Evolutionary conservation across 2,329 filamentous ascomycete genomes (phyloP).

Genomic region (Penicillium sp.): DNA sequence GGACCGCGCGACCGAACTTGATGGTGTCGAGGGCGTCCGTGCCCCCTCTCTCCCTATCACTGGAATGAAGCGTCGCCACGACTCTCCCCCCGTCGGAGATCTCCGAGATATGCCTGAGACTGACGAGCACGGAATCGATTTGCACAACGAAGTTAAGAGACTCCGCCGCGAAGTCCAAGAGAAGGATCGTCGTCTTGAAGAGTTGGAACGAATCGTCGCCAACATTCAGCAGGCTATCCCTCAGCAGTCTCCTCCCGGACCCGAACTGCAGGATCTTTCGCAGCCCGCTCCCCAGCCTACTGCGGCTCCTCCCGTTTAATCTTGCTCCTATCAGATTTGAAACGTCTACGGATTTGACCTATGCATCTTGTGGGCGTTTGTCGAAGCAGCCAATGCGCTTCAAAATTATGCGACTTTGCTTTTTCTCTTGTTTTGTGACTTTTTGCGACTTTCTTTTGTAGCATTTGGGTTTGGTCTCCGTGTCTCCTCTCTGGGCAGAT

Average conservation of each 20-base stretch:
- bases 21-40: constrained; percentile 28
- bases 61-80: constrained; percentile 38
- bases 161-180: constrained; percentile 65
- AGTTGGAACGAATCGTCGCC: constrained; percentile 42
- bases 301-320: constrained; percentile 20
- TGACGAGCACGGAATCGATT: constrained; percentile 43
- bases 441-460: constrained; percentile 1
- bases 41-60: constrained; percentile 31
- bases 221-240: constrained; percentile 40
- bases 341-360: constrained; percentile 16
- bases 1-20: constrained; percentile 33
- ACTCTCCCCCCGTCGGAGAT: constrained; percentile 28
- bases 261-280: constrained; percentile 17
- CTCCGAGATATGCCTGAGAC: constrained; percentile 33
- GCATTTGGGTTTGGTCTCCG: constrained; percentile 19
- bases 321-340: constrained; percentile 1
- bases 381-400: constrained; percentile 23
- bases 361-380: constrained; percentile 39
- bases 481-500: constrained; percentile 3
- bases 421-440: not conserved
- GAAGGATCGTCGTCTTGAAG: constrained; percentile 46
- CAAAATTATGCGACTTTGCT: constrained; percentile 6
- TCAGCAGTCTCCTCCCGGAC: constrained; percentile 22
- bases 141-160: constrained; percentile 66
- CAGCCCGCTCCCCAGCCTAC: constrained; percentile 17